Base-by-base conservation (phyloP, 441 rosid genomes). In the Erodium texanum region DNA sequence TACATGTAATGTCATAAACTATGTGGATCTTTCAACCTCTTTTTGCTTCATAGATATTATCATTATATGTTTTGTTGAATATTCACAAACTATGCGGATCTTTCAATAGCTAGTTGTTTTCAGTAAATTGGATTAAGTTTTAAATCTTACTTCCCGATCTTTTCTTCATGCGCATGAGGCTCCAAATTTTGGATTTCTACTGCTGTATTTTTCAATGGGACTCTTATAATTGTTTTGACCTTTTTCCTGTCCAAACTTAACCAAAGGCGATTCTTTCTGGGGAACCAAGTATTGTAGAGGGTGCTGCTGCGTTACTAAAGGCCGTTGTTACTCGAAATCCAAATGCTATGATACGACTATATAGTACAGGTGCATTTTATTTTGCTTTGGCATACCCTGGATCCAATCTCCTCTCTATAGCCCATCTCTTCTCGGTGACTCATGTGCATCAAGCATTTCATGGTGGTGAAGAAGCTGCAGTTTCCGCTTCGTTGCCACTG, bases 391-490 rank as follows among this genome's bases (percentile, higher is more conserved):
- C 98, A 69, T 96, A 96, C 80, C 98, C 99, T 78, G 99, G 99
- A 76, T 96, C 99, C 68, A 93, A 96, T 80, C 93, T 96, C 64
- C 81, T 77, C 73, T 84, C 97, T 16, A 96, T 96, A 67, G 90
- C 99, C 69, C 98, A 90, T 75, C 92, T 96, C 69, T 96, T 96
- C 83, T 82, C 96, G 12, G 86, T 77, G 66, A 96, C 99, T 81
- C 99, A 96, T 75, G 89, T 93, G 73, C 97, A 89, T 84, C 99
- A 96, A 88, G 97, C 99, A 70, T 96, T 96, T 79, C 99, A 96
- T 84, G 99, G 99, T 67, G 99, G 99, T 70, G 98, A 96, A 86
- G 97, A 96, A 80, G 99, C 99, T 75, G 96, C 99, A 76, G 96
- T 96, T 77, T 89, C 99, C 68, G 83, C 97, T 12, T 93, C 99